Evolutionary conservation across 2,329 filamentous ascomycete species (phyloP), one percentile per base, ranked within the genome.

Genomic region (Venturia pyrina): DNA sequence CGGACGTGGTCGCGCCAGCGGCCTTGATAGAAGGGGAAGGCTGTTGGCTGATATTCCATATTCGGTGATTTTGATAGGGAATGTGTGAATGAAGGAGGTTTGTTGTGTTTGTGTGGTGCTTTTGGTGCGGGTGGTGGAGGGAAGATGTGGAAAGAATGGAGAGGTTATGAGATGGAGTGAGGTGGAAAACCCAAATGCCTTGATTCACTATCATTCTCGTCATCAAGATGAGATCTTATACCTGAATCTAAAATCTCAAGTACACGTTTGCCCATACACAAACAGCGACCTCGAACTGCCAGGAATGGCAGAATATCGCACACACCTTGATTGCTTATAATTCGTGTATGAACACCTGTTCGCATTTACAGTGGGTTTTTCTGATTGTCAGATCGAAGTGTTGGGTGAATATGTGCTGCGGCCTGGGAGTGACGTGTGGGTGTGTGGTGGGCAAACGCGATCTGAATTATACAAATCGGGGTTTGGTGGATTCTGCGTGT

Each of bases 11-110:
- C 41, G 44, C 40, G 46, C 28, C 34, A 43, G 24, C 40, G 65
- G 24, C 40, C n/a, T 40, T 62, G 66, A n/a, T 67, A 37, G 34
- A 50, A 63, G 15, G 57, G 59, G 64, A 28, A 21, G 40, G 64
- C 37, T 46, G 60, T 50, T 43, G 46, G 48, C 21, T 53, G 61
- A 24, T 63, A 62, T 37, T 40, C 40, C 46, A 66, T 37, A 10
- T 2, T 24, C n/a, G 15, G 21, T 32, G 21, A 21, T 53, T 13
- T 65, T 43, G 37, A 19, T 28, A 21, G n/a, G 34, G 43, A 15
- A 19, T 5, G 13, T 24, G 43, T 19, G 11, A 21, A n/a, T 24
- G 44, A 37, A 13, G 44, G 32, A 37, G 11, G 10, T 53, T 28
- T 24, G 61, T 19, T 43, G 21, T 10, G 17, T 43, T 37, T 32